A percentile compares a stretch with the other conserved stretches of the same genome.
Conservation (phyloP, 305 asterid species). For the Andrographis paniculata region DNA sequence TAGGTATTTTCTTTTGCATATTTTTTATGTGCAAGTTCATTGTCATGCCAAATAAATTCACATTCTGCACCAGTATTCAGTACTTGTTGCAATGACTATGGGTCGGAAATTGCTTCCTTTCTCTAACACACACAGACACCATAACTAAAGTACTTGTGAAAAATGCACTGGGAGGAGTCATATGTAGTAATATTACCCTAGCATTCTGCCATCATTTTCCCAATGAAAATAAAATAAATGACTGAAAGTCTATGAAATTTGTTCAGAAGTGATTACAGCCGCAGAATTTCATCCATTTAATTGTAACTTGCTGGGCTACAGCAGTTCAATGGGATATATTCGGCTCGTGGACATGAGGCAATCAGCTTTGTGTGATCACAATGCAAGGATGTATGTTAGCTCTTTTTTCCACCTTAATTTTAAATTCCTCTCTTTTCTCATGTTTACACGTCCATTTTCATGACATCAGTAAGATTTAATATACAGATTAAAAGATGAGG, state of each 20-base stretch:
- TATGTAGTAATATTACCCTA: background rate
- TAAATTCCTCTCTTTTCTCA: conserved; percentile 8
- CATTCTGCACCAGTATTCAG: conserved; percentile 8
- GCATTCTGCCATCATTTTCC: conserved; percentile 9
- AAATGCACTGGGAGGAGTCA: conserved; percentile 1
- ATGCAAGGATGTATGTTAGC: conserved; percentile 45
- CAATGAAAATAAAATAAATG: conserved; percentile 20
- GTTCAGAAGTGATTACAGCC: conserved; percentile 75
- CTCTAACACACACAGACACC: background rate
- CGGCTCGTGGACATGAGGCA: conserved; percentile 82
- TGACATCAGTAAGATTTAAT: conserved; percentile 16
- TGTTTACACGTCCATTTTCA: conserved; percentile 8
- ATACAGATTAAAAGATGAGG: conserved; percentile 61
- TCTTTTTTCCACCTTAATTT: conserved; percentile 11
- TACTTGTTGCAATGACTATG: conserved; percentile 4
- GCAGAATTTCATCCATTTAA: conserved; percentile 81
- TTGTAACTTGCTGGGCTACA: conserved; percentile 78
- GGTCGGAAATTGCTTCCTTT: conserved; percentile 2
- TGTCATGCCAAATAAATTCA: conserved; percentile 8
- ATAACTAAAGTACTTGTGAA: conserved; percentile 4
- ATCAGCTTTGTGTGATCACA: conserved; percentile 74
- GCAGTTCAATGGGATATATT: conserved; percentile 80
- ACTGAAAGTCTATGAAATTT: conserved; percentile 19
- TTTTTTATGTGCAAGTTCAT: conserved; percentile 10
- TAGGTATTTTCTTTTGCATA: conserved; percentile 36